Base-by-base conservation (phyloP, 2,329 filamentous ascomycete species). In the Geosmithia putterillii region DNA sequence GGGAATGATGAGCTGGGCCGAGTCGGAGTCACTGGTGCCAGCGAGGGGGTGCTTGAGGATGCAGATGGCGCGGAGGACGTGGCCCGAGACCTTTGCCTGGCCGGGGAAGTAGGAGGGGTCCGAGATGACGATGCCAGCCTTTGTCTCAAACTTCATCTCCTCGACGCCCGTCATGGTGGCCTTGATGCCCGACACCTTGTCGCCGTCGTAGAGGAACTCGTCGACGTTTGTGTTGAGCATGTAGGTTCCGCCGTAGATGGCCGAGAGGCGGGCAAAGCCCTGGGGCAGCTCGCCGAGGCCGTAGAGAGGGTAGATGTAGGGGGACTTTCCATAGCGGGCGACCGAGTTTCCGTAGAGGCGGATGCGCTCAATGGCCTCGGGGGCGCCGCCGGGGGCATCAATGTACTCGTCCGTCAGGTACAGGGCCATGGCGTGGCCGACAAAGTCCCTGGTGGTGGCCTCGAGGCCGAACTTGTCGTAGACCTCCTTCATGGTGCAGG, bases 291-390 rank as follows among this genome's bases (percentile, higher is more conserved):
- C 92, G 61, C 86, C 92, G 41, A 98, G 80, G 48, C 92, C 92
- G 69, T 98, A 98, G 25, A 96, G 81, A 41, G 92, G 94, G 74
- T 98, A 98, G 70, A 98, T 96, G 73, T 96, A 98, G 39, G 92
- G 94, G 12, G 89, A 96, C 69, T 95, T 96, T 66, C 92, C 92
- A 66, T 96, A 96, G 50, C 90, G 81, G 42, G 89, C 87, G 67
- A 98, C 94, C 23, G 89, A 95, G 76, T 95, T 95, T 54, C 90
- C 94, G 66, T 98, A 98, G 40, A 98, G 76, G 52, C 86, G 80
- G 62, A 98, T 95, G 55, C 90, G 87, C 65, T 90, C 79, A 54
- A 98, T 85, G 45, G 86, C 80, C 61, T 95, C 88, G 53, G 83
- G 80, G 38, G 89, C 87, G 57, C 71, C 70, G 51, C 89, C 89